These are phyloP conservation scores for Eragrostis nindensis DNA, from an alignment of 176 grass and related monocot species.

Conservation along the genomic window DNA sequence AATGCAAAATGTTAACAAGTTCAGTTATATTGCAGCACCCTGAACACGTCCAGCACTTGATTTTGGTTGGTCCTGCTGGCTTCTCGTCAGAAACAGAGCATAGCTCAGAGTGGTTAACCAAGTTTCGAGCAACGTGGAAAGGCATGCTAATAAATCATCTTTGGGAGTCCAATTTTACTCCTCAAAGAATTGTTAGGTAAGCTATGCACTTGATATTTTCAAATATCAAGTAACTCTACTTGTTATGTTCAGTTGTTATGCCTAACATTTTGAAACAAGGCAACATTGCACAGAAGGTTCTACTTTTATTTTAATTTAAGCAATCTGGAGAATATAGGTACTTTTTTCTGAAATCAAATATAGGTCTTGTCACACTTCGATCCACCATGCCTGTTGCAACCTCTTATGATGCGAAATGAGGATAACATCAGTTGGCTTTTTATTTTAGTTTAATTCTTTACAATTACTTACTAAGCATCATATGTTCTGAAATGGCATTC, in stretches of 20 bases:
- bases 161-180: conserved; percentile 97
- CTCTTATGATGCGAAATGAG: neutral
- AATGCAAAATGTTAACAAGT: conserved; percentile 23
- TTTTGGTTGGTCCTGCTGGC: conserved; percentile 97
- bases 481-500: neutral
- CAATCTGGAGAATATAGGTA: neutral
- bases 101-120: conserved; percentile 84
- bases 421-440: neutral
- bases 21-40: conserved; percentile 72
- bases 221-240: neutral
- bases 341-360: too few relatives aligned
- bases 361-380: neutral
- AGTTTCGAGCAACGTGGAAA: conserved; percentile 94
- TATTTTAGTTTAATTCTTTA: conserved; percentile 9
- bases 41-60: conserved; percentile 90
- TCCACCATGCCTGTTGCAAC: neutral
- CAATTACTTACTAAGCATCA: neutral
- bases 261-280: neutral
- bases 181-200: conserved; percentile 86
- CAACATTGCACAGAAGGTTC: neutral
- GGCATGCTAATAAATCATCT: conserved; percentile 86
- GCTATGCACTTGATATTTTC: conserved; percentile 6
- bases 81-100: conserved; percentile 88
- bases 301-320: neutral
- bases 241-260: neutral